Percentiles rank a stretch among this genome's conserved stretches.
phyloP scores from a whole-genome alignment of 2,329 filamentous ascomycete species.

The Incumbomyces lentus region DNA sequence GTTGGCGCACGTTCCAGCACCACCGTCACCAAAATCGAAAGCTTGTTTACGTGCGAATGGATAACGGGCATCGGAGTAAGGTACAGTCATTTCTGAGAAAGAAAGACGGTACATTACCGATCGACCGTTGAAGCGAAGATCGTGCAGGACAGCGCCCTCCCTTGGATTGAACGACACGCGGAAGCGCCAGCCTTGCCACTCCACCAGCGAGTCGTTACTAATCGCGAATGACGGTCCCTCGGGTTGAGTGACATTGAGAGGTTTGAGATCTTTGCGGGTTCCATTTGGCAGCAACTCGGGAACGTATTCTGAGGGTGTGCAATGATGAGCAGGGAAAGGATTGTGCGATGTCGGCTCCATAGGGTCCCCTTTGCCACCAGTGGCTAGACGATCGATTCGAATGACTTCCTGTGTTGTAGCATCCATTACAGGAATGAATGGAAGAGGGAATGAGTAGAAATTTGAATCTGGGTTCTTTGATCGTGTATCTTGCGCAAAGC shows the following conservation, averaged over 20 bases:
- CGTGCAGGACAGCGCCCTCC: conserved; percentile 61
- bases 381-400: conserved; percentile 48
- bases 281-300: conserved; percentile 40
- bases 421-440: conserved; percentile 51
- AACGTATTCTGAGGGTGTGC: conserved; percentile 42
- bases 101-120: conserved; percentile 57
- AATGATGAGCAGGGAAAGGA: conserved; percentile 43
- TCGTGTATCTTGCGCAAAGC: conserved; percentile 40
- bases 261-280: conserved; percentile 49
- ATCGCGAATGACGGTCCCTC: conserved; percentile 58
- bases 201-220: conserved; percentile 35
- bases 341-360: conserved; percentile 32
- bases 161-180: conserved; percentile 56
- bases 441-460: conserved; percentile 53
- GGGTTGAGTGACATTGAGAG: conserved; percentile 61
- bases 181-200: conserved; percentile 62
- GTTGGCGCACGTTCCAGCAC: conserved; percentile 56
- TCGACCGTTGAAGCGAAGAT: conserved; percentile 56
- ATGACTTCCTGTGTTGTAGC: conserved; percentile 44
- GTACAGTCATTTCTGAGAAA: conserved; percentile 60
- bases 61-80: conserved; percentile 55
- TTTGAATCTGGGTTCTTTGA: conserved; percentile 46
- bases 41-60: conserved; percentile 61
- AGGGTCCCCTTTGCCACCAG: conserved; percentile 40
- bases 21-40: conserved; percentile 62